phyloP scores from a whole-genome alignment of 371 early-diverging fungal genomes.

The Zancudomyces culisetae region DNA sequence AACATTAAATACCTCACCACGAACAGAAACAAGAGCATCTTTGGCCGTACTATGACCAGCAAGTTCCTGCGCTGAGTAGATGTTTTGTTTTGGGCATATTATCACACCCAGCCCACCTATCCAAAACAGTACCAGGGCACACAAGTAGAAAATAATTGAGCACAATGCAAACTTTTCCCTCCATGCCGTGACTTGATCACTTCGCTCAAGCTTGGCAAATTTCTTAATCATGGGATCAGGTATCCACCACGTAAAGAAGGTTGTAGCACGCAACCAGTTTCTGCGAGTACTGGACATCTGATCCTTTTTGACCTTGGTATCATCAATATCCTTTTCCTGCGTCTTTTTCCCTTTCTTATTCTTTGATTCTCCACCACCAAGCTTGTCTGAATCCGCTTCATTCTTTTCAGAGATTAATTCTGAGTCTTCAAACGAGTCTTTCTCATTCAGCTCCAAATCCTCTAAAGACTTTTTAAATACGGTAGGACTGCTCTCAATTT shows the following conservation, averaged over 20 bases:
- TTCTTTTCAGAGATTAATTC: background rate
- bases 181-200: conserved; percentile 84
- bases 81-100: conserved; percentile 71
- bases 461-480: background rate
- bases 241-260: conserved; percentile 68
- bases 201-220: conserved; percentile 59
- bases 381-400: background rate
- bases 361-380: background rate
- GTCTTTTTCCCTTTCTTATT: background rate
- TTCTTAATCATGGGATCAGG: conserved; percentile 30
- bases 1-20: conserved; percentile 56
- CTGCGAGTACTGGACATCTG: conserved; percentile 7
- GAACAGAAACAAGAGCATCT: conserved; percentile 38
- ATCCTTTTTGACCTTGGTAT: conserved; percentile 12
- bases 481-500: conserved; percentile 1
- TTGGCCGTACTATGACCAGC: conserved; percentile 21
- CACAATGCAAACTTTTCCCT: conserved; percentile 89
- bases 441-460: conserved; percentile 10
- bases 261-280: conserved; percentile 60
- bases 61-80: conserved; percentile 38
- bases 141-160: conserved; percentile 60
- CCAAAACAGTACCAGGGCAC: conserved; percentile 66
- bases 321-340: conserved; percentile 7
- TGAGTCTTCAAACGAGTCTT: conserved; percentile 9
- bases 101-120: conserved; percentile 68